Percentiles rank a stretch among this genome's conserved stretches.
Evolutionary conservation across 2,329 filamentous ascomycete genomes (phyloP).

Genomic region (Malbranchea cinnamomea): DNA sequence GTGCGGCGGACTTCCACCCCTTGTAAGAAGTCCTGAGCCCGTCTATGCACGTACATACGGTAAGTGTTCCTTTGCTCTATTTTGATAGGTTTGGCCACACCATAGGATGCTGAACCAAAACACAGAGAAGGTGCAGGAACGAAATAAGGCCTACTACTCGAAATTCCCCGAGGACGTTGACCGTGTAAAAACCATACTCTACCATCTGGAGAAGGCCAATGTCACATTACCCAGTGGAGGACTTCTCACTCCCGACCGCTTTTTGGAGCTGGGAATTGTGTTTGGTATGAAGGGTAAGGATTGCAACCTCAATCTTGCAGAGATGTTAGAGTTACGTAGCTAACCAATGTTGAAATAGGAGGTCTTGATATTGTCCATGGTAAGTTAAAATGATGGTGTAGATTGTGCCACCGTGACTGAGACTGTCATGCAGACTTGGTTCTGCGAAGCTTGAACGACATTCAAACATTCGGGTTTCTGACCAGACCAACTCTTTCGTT

Average conservation of each 20-base stretch:
- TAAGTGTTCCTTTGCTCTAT: slow-evolving; percentile 11
- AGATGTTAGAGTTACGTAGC: not conserved
- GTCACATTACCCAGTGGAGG: slow-evolving; percentile 59
- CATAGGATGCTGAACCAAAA: not conserved
- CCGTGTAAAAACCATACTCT: slow-evolving; percentile 50
- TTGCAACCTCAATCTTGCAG: not conserved
- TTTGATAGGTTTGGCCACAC: too few species aligned
- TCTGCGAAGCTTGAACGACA: slow-evolving; percentile 53
- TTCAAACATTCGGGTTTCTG: slow-evolving; percentile 61
- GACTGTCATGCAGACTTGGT: slow-evolving; percentile 40
- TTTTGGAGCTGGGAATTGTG: slow-evolving; percentile 61
- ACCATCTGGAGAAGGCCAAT: slow-evolving; percentile 46
- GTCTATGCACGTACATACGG: slow-evolving; percentile 59
- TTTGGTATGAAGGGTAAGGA: slow-evolving; percentile 57
- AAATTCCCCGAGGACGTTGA: slow-evolving; percentile 74
- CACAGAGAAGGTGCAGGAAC: slow-evolving; percentile 45
- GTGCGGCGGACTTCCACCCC: slow-evolving; percentile 67
- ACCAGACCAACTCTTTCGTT: slow-evolving; percentile 54
- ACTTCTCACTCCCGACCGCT: slow-evolving; percentile 53
- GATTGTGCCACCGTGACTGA: not conserved
- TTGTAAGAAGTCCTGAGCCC: slow-evolving; percentile 55
- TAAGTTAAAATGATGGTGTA: slow-evolving; percentile 14
- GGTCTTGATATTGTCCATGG: slow-evolving; percentile 61
- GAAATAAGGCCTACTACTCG: slow-evolving; percentile 65
- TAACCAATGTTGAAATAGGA: slow-evolving; percentile 23